These are phyloP conservation scores for Phylloporus rhodoxanthus DNA, from an alignment of 768 basidiomycete genomes.

Conservation along the genomic window DNA sequence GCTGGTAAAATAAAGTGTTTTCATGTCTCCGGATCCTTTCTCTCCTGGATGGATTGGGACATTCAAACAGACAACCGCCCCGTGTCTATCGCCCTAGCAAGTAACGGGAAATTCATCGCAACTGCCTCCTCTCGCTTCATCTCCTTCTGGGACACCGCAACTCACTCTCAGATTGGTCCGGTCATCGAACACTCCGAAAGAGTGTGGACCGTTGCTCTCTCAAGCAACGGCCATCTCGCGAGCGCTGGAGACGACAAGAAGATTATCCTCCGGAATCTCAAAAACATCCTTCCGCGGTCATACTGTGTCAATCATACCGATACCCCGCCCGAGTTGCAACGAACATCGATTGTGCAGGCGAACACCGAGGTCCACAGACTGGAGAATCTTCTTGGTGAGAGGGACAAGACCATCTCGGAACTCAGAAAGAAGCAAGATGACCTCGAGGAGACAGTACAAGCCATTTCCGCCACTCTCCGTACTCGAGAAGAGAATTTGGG, in stretches of 20 bases:
- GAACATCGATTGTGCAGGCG: not conserved
- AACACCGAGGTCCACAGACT: not conserved
- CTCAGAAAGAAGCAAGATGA: not conserved
- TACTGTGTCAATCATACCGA: not conserved
- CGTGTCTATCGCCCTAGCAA: slow-evolving; percentile 1
- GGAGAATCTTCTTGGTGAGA: not conserved
- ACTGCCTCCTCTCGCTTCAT: not conserved
- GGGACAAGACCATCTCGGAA: not conserved
- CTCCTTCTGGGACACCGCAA: slow-evolving; percentile 6
- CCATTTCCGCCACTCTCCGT: not conserved
- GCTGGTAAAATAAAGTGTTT: slow-evolving; percentile 5
- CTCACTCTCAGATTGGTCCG: not conserved
- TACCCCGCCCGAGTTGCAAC: not conserved
- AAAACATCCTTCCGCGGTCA: not conserved
- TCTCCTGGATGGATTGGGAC: slow-evolving; percentile 3
- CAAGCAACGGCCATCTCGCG: not conserved
- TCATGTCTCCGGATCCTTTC: slow-evolving; percentile 2
- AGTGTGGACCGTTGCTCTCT: slow-evolving; percentile 4
- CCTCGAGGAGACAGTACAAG: slow-evolving; percentile 1
- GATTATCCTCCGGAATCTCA: slow-evolving; percentile 1
- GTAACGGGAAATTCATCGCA: slow-evolving; percentile 2
- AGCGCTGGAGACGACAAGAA: slow-evolving; percentile 4
- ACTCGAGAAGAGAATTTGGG: not conserved
- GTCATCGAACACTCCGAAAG: not conserved
- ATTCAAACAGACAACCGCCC: not conserved